Conservation (phyloP, 805 yeast species). For the Aciculoconidium aculeatum region DNA sequence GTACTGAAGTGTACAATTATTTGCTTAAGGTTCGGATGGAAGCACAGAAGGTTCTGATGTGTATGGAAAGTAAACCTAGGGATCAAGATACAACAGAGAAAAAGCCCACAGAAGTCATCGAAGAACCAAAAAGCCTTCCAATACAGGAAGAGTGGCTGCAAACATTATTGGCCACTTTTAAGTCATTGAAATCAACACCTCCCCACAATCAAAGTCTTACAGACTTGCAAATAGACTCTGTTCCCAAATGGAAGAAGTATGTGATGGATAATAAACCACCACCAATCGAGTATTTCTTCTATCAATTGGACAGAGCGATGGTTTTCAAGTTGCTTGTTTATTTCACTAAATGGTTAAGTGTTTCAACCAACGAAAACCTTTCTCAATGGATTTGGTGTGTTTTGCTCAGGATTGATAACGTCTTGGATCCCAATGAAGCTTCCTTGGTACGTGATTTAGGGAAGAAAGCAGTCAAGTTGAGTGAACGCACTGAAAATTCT, state of each 20-base stretch:
- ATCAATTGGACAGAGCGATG: constrained; percentile 24
- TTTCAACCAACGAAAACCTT: constrained; percentile 18
- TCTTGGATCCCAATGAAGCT: constrained; percentile 27
- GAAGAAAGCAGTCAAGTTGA: constrained; percentile 30
- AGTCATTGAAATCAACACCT: not conserved
- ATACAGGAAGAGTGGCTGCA: no score
- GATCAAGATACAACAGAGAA: no score
- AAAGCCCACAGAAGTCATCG: no score
- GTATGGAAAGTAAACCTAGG: no score
- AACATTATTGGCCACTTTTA: no score
- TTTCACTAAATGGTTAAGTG: constrained; percentile 34
- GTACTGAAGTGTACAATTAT: no score
- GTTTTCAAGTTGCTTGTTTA: constrained; percentile 29
- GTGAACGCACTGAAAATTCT: constrained; percentile 8
- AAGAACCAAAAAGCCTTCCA: no score
- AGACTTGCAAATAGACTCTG: not conserved
- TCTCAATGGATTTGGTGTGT: constrained; percentile 33
- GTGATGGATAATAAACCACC: constrained; percentile 28
- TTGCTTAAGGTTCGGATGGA: no score
- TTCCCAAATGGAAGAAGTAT: constrained; percentile 24
- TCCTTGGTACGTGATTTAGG: constrained; percentile 33
- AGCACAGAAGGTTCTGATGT: no score
- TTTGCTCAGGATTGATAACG: constrained; percentile 30
- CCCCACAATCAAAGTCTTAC: not conserved
- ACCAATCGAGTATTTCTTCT: constrained; percentile 14